Evolutionary conservation across 306 rosid genomes (phyloP).

Genomic region (Sicyos edulis): DNA sequence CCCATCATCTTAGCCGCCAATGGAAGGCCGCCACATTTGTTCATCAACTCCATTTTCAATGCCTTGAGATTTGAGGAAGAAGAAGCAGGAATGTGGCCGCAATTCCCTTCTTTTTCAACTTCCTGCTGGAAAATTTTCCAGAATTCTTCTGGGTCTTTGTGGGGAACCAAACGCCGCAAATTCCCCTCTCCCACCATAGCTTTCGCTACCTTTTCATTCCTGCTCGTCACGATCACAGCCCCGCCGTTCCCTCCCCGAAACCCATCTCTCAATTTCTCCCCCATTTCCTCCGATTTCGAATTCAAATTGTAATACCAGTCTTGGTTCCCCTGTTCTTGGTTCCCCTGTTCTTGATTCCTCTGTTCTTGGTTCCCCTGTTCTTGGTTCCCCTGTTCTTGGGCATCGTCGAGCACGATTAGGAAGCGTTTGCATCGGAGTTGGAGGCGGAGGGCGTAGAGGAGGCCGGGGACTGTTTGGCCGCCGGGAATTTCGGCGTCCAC

Average conservation of each 20-base stretch:
- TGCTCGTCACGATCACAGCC: constrained; percentile 26
- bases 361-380: not conserved
- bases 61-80: not conserved
- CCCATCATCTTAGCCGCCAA: constrained; percentile 26
- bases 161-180: constrained; percentile 9
- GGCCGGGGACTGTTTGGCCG: not conserved
- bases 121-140: constrained; percentile 13
- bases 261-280: constrained; percentile 14
- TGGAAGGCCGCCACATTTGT: constrained; percentile 28
- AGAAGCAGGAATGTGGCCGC: not conserved
- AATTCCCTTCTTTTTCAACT: not conserved
- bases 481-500: not conserved
- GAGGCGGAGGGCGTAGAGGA: constrained; percentile 24
- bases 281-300: not conserved
- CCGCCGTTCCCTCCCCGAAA: constrained; percentile 26
- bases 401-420: constrained; percentile 25
- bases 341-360: not conserved
- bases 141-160: constrained; percentile 17
- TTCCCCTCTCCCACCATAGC: constrained; percentile 22
- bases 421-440: constrained; percentile 24
- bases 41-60: not conserved
- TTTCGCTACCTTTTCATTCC: constrained; percentile 4
- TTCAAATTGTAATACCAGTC: constrained; percentile 18
- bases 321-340: not conserved
- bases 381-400: not conserved